phyloP scores from a whole-genome alignment of 129 eudicot species.

The Ambrosia artemisiifolia region DNA sequence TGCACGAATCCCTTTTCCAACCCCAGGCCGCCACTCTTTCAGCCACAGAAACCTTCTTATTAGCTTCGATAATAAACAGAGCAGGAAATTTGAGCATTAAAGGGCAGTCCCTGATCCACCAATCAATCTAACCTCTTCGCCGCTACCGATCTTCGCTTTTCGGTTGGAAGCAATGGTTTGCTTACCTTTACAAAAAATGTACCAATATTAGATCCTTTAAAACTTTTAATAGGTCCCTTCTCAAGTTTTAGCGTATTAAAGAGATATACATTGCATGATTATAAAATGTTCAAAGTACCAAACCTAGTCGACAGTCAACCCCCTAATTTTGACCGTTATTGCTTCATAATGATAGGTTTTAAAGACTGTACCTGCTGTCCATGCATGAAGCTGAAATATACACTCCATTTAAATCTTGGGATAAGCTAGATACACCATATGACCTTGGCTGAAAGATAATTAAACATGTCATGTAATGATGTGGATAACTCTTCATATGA shows the following conservation, averaged over 20 bases:
- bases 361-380: conserved; percentile 65
- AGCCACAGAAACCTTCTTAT: too few species aligned
- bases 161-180: too few species aligned
- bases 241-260: conserved; percentile 78
- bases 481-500: neutral
- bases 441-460: conserved; percentile 48
- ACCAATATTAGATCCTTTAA: conserved; percentile 66
- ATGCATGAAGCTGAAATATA: conserved; percentile 84
- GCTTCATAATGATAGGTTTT: neutral
- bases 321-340: neutral
- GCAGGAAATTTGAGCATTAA: too few species aligned
- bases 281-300: neutral
- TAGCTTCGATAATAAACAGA: too few species aligned
- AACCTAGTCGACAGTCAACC: neutral
- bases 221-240: conserved; percentile 62
- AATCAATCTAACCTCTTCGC: too few species aligned
- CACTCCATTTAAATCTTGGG: conserved; percentile 85
- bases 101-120: too few species aligned
- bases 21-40: too few species aligned
- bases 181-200: conserved; percentile 85
- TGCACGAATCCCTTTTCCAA: too few species aligned
- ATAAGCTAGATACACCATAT: conserved; percentile 88
- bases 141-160: too few species aligned
- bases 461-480: neutral
- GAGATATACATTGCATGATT: conserved; percentile 55